Conservation (phyloP, 345 rosid genomes). For the Aquilaria malaccensis region DNA sequence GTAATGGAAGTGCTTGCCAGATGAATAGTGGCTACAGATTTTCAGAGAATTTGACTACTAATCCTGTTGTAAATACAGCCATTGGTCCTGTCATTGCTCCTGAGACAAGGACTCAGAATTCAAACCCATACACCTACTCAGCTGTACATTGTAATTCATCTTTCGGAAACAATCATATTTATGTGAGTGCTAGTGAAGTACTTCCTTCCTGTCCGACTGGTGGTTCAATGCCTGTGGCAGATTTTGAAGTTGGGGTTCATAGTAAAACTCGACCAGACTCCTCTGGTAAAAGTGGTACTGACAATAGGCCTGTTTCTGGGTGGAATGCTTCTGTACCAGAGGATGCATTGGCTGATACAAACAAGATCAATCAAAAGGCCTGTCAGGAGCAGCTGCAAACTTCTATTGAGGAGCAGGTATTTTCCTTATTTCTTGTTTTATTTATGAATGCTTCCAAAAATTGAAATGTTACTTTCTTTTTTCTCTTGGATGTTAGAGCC, state of each 20-base stretch:
- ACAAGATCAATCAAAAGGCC: slow-evolving; percentile 27
- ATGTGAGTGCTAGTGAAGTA: slow-evolving; percentile 24
- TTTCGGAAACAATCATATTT: slow-evolving; percentile 23
- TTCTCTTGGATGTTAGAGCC: not conserved
- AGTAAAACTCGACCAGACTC: slow-evolving; percentile 18
- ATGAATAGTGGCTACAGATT: slow-evolving; percentile 26
- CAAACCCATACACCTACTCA: slow-evolving; percentile 23
- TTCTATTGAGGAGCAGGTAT: slow-evolving; percentile 52
- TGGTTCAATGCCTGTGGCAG: slow-evolving; percentile 36
- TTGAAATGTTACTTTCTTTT: slow-evolving; percentile 2
- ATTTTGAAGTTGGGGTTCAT: slow-evolving; percentile 31
- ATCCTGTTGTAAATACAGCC: slow-evolving; percentile 29
- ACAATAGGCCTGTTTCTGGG: slow-evolving; percentile 25
- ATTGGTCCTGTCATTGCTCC: slow-evolving; percentile 27
- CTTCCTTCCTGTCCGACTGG: slow-evolving; percentile 22
- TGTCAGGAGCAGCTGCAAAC: slow-evolving; percentile 28
- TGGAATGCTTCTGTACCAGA: slow-evolving; percentile 20
- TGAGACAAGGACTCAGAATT: slow-evolving; percentile 22
- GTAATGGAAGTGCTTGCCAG: slow-evolving; percentile 25
- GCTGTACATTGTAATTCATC: slow-evolving; percentile 30
- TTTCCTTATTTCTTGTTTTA: not conserved
- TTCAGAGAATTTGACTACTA: slow-evolving; percentile 28
- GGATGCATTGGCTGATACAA: slow-evolving; percentile 29
- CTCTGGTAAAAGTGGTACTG: slow-evolving; percentile 24
- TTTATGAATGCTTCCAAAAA: too few species aligned